These are phyloP conservation scores for Leccinum obscurum DNA, from an alignment of 768 basidiomycete species.

Conservation along the genomic window DNA sequence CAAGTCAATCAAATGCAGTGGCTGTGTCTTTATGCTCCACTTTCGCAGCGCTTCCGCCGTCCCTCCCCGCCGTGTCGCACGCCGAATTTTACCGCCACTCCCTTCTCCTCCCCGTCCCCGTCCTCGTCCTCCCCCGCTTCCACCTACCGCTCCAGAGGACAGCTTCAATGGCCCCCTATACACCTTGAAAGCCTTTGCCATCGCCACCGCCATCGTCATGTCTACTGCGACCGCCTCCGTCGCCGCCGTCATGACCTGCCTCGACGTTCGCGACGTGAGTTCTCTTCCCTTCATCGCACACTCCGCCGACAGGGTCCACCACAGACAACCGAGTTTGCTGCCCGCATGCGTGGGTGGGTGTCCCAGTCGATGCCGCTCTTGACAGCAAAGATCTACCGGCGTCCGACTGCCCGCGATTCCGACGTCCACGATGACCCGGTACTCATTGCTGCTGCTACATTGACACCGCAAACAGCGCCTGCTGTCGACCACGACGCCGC, in stretches of 20 bases:
- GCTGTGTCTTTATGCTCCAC: not conserved
- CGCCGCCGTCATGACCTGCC: slow-evolving; percentile 48
- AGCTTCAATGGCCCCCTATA: slow-evolving; percentile 53
- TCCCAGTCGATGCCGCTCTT: slow-evolving; percentile 49
- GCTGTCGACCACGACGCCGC: slow-evolving; percentile 39
- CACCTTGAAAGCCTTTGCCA: slow-evolving; percentile 61
- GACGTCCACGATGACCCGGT: slow-evolving; percentile 3
- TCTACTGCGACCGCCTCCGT: slow-evolving; percentile 45
- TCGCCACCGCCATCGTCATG: slow-evolving; percentile 62
- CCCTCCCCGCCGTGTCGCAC: not conserved
- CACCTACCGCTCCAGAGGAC: slow-evolving; percentile 19
- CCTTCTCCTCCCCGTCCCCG: not conserved
- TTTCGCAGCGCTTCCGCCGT: not conserved
- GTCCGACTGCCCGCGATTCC: slow-evolving; percentile 31
- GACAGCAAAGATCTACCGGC: slow-evolving; percentile 51
- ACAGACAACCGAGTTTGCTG: slow-evolving; percentile 61
- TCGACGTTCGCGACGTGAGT: slow-evolving; percentile 57
- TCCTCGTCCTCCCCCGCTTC: not conserved
- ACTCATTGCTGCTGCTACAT: not conserved
- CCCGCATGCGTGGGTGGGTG: slow-evolving; percentile 52
- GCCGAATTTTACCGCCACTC: not conserved
- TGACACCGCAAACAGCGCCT: not conserved
- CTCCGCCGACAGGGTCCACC: not conserved
- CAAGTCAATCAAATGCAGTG: not conserved
- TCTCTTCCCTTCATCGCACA: no score